These are phyloP conservation scores for Colletotrichum musae DNA, from an alignment of 2,329 filamentous ascomycete species.

Conservation along the genomic window DNA sequence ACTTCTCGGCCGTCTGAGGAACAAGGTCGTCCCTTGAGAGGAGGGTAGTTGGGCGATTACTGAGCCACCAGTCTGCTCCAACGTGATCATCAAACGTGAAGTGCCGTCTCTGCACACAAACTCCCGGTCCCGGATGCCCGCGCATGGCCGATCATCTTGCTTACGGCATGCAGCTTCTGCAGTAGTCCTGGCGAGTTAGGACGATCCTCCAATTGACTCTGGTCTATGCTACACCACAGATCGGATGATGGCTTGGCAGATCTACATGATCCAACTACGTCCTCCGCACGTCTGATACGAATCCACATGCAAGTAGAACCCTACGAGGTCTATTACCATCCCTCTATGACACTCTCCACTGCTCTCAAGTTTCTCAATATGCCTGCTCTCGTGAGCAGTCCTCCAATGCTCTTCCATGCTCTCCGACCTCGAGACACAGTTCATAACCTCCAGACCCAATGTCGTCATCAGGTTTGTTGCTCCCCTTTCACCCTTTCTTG, in stretches of 20 bases:
- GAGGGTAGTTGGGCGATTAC: too few species aligned
- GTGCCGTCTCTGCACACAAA: background rate
- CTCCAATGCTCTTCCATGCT: constrained; percentile 49
- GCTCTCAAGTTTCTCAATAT: background rate
- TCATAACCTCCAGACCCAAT: constrained; percentile 55
- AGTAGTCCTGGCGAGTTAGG: background rate
- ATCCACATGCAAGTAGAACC: background rate
- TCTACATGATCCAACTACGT: background rate
- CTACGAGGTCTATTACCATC: background rate
- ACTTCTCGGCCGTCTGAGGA: too few species aligned
- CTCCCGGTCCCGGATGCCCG: background rate
- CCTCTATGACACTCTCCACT: background rate
- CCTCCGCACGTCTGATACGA: background rate
- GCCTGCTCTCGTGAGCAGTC: constrained; percentile 37
- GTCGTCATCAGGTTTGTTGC: constrained; percentile 49
- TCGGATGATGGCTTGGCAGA: background rate
- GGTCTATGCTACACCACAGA: too few species aligned
- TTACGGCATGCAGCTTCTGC: background rate
- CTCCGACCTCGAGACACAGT: constrained; percentile 47
- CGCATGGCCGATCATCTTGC: background rate
- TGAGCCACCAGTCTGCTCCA: background rate
- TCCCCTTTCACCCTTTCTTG: constrained; percentile 40
- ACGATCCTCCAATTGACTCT: background rate
- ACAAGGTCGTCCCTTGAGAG: too few species aligned
- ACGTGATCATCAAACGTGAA: background rate